Evolutionary conservation across 2,329 filamentous ascomycete genomes (phyloP), one percentile per base, ranked within the genome.

Genomic region (Zymoseptoria pseudotritici): DNA sequence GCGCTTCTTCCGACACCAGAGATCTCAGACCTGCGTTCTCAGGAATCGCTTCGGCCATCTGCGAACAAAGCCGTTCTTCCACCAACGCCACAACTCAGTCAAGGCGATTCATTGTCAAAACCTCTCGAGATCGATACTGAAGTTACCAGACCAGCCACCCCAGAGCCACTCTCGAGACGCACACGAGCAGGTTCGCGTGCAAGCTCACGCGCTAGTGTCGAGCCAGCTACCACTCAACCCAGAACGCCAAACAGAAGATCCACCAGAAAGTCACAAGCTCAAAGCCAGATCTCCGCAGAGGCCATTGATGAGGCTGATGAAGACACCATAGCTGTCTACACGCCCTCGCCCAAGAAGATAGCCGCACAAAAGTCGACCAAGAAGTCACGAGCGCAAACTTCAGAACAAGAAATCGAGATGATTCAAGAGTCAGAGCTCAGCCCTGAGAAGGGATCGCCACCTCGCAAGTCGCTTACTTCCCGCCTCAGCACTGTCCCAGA

Each of bases 51-150:
- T 46, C 36, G 7, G 6, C 52, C 52, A 26, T 19, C 8, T 13
- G 20, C 22, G 9, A 24, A 26, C 22, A 29, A 26, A 24, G 22
- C 13, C 4, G 57, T 50, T 31, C 53, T 75, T 6, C 73, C 72
- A 8, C 65, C 72, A 21, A 76, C 73, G 7, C 75, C 76, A 5
- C 70, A 74, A 54, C 69, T 73, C 24, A 77, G 75, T 0, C 75
- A 77, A 61, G 24, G 57, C 55, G 59, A 60, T 42, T 57, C 57
- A 50, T 20, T 57, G 20, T 17, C 54, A 3, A 58, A 59, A 6
- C 54, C 62, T 21, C 56, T 51, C 1, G n/a, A 58, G 31, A 52
- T 60, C n/a, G 11, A 50, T 13, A 10, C 51, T 54, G 13, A 19
- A 31, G 3, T 31, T 17, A n/a, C 36, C 46, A 50, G 57, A 59